phyloP scores from a whole-genome alignment of 192 early-diverging fungal species.

The Backusella tarrabulga region DNA sequence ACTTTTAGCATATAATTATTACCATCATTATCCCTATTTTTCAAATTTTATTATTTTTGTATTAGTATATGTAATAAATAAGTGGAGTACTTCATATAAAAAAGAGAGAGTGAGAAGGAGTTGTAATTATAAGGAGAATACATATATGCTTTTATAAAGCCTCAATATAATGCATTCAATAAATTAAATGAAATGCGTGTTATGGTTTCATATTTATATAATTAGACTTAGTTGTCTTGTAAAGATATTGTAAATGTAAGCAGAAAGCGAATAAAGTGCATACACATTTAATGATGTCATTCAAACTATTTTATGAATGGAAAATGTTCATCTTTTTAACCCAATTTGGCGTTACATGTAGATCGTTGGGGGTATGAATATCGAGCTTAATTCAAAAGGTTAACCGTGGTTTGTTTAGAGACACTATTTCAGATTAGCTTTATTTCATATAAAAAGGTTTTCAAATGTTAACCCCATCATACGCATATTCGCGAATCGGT shows the following conservation, averaged over 20 bases:
- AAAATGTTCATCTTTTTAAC: not conserved
- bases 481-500: too few species aligned
- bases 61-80: slow-evolving; percentile 4
- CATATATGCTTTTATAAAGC: not conserved
- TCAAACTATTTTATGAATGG: not conserved
- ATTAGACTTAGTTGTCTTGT: too few species aligned
- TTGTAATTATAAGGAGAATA: not conserved
- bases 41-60: not conserved
- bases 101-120: not conserved
- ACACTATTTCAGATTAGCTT: not conserved
- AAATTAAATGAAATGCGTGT: not conserved
- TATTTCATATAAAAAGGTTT: too few species aligned
- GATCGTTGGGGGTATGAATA: not conserved
- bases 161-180: not conserved
- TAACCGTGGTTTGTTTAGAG: not conserved
- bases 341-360: not conserved
- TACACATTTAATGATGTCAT: not conserved
- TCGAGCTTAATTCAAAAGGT: not conserved
- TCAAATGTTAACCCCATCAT: too few species aligned
- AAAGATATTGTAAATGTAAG: too few species aligned
- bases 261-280: not conserved
- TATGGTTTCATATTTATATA: not conserved
- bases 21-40: not conserved
- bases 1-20: not conserved
- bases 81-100: not conserved